A percentile compares a stretch with the other conserved stretches of the same genome.
Conservation (phyloP, 2,329 filamentous ascomycete genomes). For the Zymoseptoria ardabiliae region DNA sequence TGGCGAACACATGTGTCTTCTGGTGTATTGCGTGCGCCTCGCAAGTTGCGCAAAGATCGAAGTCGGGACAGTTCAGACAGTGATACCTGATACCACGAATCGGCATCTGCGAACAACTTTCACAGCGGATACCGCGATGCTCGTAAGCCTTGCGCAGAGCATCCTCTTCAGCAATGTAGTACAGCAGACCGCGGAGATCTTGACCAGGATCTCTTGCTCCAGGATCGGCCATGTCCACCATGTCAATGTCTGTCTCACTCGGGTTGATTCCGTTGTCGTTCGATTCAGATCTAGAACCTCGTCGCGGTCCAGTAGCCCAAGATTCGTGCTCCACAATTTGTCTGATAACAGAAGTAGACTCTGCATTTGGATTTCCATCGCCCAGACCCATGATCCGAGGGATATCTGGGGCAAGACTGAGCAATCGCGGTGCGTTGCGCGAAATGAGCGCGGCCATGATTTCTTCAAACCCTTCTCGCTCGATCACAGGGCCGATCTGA, state of each 20-base stretch:
- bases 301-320: not conserved
- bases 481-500: not conserved
- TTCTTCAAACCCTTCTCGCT: not conserved
- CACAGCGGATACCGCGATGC: constrained; percentile 86
- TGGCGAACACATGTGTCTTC: constrained; percentile 95
- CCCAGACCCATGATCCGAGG: not conserved
- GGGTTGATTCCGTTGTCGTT: constrained; percentile 8
- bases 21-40: constrained; percentile 59
- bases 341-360: constrained; percentile 6
- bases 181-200: constrained; percentile 52
- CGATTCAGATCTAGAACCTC: constrained; percentile 6
- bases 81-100: constrained; percentile 78
- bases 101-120: constrained; percentile 77
- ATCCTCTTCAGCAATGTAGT: constrained; percentile 89
- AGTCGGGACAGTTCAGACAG: constrained; percentile 92
- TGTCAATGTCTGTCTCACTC: constrained; percentile 20
- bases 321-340: not conserved
- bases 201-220: constrained; percentile 22
- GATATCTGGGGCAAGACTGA: not conserved
- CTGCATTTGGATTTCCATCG: not conserved
- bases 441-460: not conserved
- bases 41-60: constrained; percentile 89
- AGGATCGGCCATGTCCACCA: constrained; percentile 7
- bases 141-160: constrained; percentile 81
- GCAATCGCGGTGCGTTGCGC: not conserved